These are phyloP conservation scores for Xylariaceae sp. DNA, from an alignment of 2,329 filamentous ascomycete species.

Conservation along the genomic window DNA sequence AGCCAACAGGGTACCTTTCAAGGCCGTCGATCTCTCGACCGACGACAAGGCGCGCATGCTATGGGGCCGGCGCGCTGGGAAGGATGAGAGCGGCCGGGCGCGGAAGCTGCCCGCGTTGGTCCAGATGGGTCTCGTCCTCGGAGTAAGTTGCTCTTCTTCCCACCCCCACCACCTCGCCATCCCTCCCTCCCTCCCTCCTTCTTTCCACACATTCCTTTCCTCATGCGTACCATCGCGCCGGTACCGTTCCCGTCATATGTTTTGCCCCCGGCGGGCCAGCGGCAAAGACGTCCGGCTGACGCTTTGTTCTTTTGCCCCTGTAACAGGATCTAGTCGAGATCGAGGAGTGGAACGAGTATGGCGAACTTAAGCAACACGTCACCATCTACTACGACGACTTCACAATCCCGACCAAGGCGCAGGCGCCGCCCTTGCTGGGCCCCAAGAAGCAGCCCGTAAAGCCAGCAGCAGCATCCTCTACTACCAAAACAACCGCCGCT, in stretches of 20 bases:
- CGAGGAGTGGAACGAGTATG: conserved; percentile 99
- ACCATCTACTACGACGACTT: conserved; percentile 61
- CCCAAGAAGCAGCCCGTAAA: conserved; percentile 23
- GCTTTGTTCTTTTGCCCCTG: not conserved
- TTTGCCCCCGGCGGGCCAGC: conserved; percentile 3
- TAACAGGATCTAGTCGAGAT: conserved; percentile 83
- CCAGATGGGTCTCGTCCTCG: conserved; percentile 79
- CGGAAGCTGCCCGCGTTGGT: conserved; percentile 87
- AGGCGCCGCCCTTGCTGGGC: conserved; percentile 42
- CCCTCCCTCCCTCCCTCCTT: conserved; percentile 1
- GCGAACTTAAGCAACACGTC: conserved; percentile 85
- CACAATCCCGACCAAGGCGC: conserved; percentile 52
- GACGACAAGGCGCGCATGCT: conserved; percentile 85
- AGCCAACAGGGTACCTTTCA: conserved; percentile 91
- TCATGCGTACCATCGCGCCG: too few relatives aligned
- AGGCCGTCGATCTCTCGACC: conserved; percentile 84
- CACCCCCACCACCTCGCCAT: too few relatives aligned
- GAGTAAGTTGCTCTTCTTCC: conserved; percentile 53
- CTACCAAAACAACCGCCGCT: conserved; percentile 14
- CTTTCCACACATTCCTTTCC: not conserved
- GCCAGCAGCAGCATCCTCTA: conserved; percentile 36
- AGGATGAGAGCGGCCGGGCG: conserved; percentile 54
- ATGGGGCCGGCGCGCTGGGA: conserved; percentile 79
- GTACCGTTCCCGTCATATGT: not conserved
- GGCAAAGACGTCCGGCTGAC: conserved; percentile 4